phyloP scores from a whole-genome alignment of 805 yeast species.

The Saccharomycopsis fodiens region DNA sequence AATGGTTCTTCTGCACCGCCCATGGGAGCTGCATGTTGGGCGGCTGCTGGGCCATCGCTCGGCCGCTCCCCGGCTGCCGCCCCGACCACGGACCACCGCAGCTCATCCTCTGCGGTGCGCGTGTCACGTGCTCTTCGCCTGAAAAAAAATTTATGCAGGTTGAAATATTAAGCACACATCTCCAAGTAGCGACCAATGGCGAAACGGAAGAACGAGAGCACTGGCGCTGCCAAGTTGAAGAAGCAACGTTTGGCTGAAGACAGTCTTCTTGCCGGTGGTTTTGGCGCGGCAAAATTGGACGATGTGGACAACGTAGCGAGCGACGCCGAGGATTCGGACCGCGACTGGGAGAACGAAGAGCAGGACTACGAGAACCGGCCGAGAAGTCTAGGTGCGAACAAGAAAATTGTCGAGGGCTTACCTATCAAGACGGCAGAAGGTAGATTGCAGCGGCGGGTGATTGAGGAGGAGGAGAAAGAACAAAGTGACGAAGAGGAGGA shows the following conservation, averaged over 20 bases:
- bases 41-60: no score
- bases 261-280: constrained; percentile 8
- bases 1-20: no score
- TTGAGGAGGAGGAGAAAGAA: constrained; percentile 25
- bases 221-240: constrained; percentile 13
- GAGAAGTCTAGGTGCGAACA: constrained; percentile 42
- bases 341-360: constrained; percentile 63
- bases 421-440: constrained; percentile 78
- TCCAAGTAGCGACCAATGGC: constrained; percentile 10
- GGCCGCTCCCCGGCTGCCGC: no score
- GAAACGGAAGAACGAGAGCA: constrained; percentile 14
- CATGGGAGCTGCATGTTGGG: no score
- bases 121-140: neutral
- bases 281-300: constrained; percentile 4
- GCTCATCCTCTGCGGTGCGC: neutral
- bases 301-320: neutral
- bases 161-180: no score
- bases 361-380: constrained; percentile 74
- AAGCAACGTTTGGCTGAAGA: constrained; percentile 19
- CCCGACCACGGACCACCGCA: no score
- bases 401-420: constrained; percentile 51
- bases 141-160: neutral
- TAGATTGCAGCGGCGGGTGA: constrained; percentile 57
- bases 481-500: constrained; percentile 17
- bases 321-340: constrained; percentile 22